Base-by-base conservation (phyloP, 495 filamentous ascomycete species). In the Aspergillus nidulans region DNA sequence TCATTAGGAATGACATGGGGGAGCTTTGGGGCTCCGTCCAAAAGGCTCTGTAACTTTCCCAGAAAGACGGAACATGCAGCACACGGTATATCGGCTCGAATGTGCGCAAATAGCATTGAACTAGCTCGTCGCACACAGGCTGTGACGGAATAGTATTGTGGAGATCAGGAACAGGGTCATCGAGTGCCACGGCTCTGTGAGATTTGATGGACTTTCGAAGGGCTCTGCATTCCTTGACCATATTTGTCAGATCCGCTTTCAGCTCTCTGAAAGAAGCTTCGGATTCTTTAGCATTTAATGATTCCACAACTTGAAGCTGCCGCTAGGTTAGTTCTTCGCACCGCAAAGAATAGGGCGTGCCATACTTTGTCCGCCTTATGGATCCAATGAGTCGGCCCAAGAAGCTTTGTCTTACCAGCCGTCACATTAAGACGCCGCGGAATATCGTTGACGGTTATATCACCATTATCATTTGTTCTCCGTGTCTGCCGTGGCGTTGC, bases 61-160 rank as follows among this genome's bases (percentile, higher is more conserved):
- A 66, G 56, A 82, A 82, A 0, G 65, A 70, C 9, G 76, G 76
- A 0, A 73, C 30, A 53, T 82, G 81, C 3, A 81, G 52, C 23
- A 81, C 73, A 16, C 77, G 69, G 43, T 77, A 64, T 4, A 68
- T 65, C 2, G 67, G 67, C 56, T 82, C 80, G 43, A 77, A 77
- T 1, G 68, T 73, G 12, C 55, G 54, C 25, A 81, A 71, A 57
- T 83, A 83, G 30, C 69, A 57, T 18, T 65, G 50, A 13, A 74
- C 69, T 59, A 82, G 65, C 20, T 60, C 50, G 52, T 85, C 77
- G 32, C 65, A 66, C 25, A 58, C 50, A 1, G 43, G 4, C 34
- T 43, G 52, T 8, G 59, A 4, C 9, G 65, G 65, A 16, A 67
- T 53, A 13, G 62, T 61, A 30, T 19, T 52, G 19, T 45, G 52